Evolutionary conservation across 768 basidiomycete genomes (phyloP).

Genomic region (Tremella fuciformis): DNA sequence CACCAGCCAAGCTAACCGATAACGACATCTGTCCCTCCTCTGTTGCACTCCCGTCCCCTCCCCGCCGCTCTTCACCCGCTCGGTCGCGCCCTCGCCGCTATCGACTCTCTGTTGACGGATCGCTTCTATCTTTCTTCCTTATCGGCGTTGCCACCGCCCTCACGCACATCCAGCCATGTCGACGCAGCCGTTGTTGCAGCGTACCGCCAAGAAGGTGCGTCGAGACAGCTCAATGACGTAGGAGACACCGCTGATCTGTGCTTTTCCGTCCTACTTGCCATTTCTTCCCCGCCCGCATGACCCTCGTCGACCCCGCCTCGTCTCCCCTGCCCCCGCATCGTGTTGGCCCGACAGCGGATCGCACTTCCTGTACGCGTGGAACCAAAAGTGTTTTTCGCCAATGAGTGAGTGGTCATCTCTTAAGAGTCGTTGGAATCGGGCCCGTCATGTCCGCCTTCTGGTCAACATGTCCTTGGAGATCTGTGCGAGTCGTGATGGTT

Average conservation of each 20-base stretch:
- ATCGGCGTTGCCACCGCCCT: no score
- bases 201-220: constrained; percentile 68
- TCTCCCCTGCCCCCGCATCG: not conserved
- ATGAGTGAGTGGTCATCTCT: constrained; percentile 43
- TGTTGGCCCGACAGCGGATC: constrained; percentile 63
- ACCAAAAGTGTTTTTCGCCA: constrained; percentile 54
- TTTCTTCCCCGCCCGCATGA: no score
- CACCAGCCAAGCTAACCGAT: no score
- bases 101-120: not conserved
- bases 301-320: not conserved
- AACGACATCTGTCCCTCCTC: no score
- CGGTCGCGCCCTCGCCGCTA: not conserved
- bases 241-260: not conserved
- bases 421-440: no score
- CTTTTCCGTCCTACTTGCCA: not conserved
- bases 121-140: no score
- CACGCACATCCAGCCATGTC: constrained; percentile 63
- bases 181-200: constrained; percentile 92
- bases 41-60: not conserved
- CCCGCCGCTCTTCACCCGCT: not conserved
- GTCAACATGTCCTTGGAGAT: not conserved
- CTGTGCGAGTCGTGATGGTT: no score
- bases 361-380: constrained; percentile 83
- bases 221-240: no score
- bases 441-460: no score